A percentile compares a stretch with the other conserved stretches of the same genome.
Evolutionary conservation across 108 stramenopile genomes (phyloP).

Genomic region (Licmophora abbreviata): DNA sequence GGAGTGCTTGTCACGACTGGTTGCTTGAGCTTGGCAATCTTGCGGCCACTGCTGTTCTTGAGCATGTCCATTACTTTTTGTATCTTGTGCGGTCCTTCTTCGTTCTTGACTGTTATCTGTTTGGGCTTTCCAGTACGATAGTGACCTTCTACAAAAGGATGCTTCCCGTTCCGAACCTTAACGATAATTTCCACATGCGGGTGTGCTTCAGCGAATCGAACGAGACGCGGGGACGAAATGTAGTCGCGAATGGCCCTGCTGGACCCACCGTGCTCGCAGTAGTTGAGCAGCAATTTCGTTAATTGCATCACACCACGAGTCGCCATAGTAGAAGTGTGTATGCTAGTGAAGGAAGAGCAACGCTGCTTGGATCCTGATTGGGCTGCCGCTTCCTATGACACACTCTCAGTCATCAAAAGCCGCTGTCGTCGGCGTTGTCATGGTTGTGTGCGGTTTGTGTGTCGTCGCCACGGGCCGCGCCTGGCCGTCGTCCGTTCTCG

Average conservation of each 20-base stretch:
- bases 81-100: slow-evolving; percentile 22
- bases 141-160: slow-evolving; percentile 66
- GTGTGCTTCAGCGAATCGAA: slow-evolving; percentile 50
- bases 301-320: slow-evolving; percentile 77
- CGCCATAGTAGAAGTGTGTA: slow-evolving; percentile 43
- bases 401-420: background rate
- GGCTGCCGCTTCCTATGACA: background rate
- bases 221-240: slow-evolving; percentile 41
- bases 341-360: background rate
- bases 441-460: too few species aligned
- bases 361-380: background rate
- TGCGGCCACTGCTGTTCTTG: slow-evolving; percentile 72
- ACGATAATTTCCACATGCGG: slow-evolving; percentile 49
- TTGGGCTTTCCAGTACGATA: slow-evolving; percentile 47
- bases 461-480: too few species aligned
- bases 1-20: slow-evolving; percentile 68
- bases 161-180: slow-evolving; percentile 61
- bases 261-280: slow-evolving; percentile 81
- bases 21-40: slow-evolving; percentile 64
- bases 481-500: too few species aligned
- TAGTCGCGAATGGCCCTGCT: slow-evolving; percentile 55
- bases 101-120: slow-evolving; percentile 70
- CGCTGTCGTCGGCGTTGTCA: too few species aligned
- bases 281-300: slow-evolving; percentile 55
- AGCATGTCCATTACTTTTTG: slow-evolving; percentile 48